Percentiles rank a stretch among this genome's conserved stretches.
Evolutionary conservation across 2,329 filamentous ascomycete genomes (phyloP).

Genomic region (Fusarium subtropicale): DNA sequence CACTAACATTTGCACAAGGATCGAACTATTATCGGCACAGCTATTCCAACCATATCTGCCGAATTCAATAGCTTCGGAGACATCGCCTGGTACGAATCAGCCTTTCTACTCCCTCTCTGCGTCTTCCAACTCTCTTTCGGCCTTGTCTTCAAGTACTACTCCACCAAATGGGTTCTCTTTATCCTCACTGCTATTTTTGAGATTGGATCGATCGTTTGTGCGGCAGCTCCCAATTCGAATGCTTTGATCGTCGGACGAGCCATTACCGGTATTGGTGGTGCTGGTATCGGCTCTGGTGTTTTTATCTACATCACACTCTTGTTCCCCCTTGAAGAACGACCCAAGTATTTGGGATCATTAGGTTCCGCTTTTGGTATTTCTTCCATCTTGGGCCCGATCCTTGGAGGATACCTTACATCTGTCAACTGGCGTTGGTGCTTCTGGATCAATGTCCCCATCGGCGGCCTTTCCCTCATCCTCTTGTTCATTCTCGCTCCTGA

Average conservation of each 20-base stretch:
- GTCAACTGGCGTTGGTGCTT: slow-evolving; percentile 33
- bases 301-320: slow-evolving; percentile 22
- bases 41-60: slow-evolving; percentile 28
- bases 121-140: slow-evolving; percentile 32
- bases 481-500: slow-evolving; percentile 7
- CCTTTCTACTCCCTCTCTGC: slow-evolving; percentile 29
- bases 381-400: slow-evolving; percentile 19
- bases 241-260: slow-evolving; percentile 22
- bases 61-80: slow-evolving; percentile 32
- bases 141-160: slow-evolving; percentile 30
- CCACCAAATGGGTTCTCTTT: slow-evolving; percentile 25
- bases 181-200: slow-evolving; percentile 14
- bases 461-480: slow-evolving; percentile 10
- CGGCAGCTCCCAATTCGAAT: slow-evolving; percentile 21
- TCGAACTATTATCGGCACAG: slow-evolving; percentile 28
- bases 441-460: slow-evolving; percentile 33
- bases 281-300: slow-evolving; percentile 22
- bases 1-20: background rate
- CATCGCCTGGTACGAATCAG: slow-evolving; percentile 31
- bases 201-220: slow-evolving; percentile 16
- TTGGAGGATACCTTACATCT: slow-evolving; percentile 25
- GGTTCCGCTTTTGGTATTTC: slow-evolving; percentile 15
- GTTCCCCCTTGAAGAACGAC: slow-evolving; percentile 16
- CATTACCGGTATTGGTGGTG: slow-evolving; percentile 24
- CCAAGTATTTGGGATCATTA: slow-evolving; percentile 7